phyloP scores from a whole-genome alignment of 2,329 filamentous ascomycete species.

The Aureobasidium sp. region DNA sequence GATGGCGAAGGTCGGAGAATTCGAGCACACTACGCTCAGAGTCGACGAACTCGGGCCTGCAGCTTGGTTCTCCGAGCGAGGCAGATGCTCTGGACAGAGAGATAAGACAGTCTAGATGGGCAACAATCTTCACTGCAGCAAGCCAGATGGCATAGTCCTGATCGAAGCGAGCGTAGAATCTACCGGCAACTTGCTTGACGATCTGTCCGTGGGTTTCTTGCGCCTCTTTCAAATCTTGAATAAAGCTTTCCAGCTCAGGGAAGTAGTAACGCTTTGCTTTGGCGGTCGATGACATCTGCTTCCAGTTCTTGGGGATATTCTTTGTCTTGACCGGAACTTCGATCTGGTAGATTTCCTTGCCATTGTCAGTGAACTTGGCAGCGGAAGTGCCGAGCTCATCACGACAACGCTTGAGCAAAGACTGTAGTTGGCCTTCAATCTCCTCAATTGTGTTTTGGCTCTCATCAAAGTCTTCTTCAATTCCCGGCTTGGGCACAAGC shows the following conservation, averaged over 20 bases:
- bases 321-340: slow-evolving; percentile 82
- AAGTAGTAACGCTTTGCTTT: slow-evolving; percentile 93
- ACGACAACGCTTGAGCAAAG: slow-evolving; percentile 62
- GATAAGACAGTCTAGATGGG: slow-evolving; percentile 90
- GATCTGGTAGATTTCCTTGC: slow-evolving; percentile 95
- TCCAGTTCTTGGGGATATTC: slow-evolving; percentile 71
- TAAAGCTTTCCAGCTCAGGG: slow-evolving; percentile 68
- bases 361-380: slow-evolving; percentile 57
- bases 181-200: slow-evolving; percentile 71
- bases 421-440: slow-evolving; percentile 64
- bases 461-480: slow-evolving; percentile 86
- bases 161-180: slow-evolving; percentile 84
- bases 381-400: slow-evolving; percentile 65
- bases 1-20: slow-evolving; percentile 85
- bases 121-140: slow-evolving; percentile 77
- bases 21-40: slow-evolving; percentile 67
- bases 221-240: slow-evolving; percentile 83
- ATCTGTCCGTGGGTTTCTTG: slow-evolving; percentile 92
- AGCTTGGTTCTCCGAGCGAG: slow-evolving; percentile 76
- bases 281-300: slow-evolving; percentile 91
- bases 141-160: slow-evolving; percentile 80
- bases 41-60: slow-evolving; percentile 79
- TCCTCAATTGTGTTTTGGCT: slow-evolving; percentile 70
- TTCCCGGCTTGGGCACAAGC: slow-evolving; percentile 74
- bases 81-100: slow-evolving; percentile 84